Base-by-base conservation (phyloP, 345 rosid genomes). In the Salix viminalis region DNA sequence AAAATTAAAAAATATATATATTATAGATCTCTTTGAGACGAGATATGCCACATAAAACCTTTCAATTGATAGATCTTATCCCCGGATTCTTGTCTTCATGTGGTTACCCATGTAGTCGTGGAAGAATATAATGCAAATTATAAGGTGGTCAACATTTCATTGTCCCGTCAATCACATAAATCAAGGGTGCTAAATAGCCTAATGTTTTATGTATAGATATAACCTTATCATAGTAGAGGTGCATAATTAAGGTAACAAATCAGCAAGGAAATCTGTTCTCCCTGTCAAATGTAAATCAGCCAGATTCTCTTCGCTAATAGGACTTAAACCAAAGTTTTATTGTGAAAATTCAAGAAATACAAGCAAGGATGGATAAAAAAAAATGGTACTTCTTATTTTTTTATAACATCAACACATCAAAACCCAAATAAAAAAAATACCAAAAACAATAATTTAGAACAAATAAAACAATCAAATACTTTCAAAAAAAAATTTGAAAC, bases 41-140 rank as follows among this genome's bases (percentile, higher is more conserved):
- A 44, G 73, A 70, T 28, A 28, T 70, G 73, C 73, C 61, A 32
- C 74, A 9, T 10, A 16, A 71, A 71, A 30, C 16, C 75, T 54
- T 30, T 48, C 12, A 46, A 54, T 36, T 13, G 28, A 10, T 21
- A 12, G 48, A 34, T 13, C 44, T 54, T 54, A 54, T 71, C 64
- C 44, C 7, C 36, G 23, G 74, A 15, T 15, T 28, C 16, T 70
- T 54, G 65, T 54, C 75, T 32, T 71, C n/a, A 21, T 32, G 19
- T 21, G 65, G 13, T 65, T 3, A 2, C 14, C 4, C 21, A 23
- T 39, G 2, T 42, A 12, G 37, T 10, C 7, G 44, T 16, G 65
- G 65, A 54, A 19, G n/a, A 46, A 52, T 32, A 70, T 30, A 30
- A 50, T 30, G 42, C n/a, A 30, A 36, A 5, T 36, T 6, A 2